These are phyloP conservation scores for Phaeosphaeria sp. DNA, from an alignment of 2,329 filamentous ascomycete genomes.

Conservation along the genomic window DNA sequence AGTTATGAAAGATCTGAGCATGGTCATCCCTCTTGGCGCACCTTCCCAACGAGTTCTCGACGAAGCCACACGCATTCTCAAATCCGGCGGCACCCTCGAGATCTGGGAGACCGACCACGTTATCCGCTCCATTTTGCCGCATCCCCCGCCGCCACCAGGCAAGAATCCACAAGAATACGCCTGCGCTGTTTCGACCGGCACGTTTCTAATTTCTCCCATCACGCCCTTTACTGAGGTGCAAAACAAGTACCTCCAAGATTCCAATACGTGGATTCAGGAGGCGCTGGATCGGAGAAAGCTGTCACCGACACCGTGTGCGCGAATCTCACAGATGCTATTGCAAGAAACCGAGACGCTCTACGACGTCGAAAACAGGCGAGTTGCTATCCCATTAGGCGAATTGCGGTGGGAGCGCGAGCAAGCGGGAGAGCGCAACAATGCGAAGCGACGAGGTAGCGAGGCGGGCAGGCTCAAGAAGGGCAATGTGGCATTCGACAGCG, in stretches of 20 bases:
- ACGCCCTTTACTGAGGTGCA: slow-evolving; percentile 81
- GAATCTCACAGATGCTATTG: slow-evolving; percentile 77
- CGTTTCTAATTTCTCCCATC: slow-evolving; percentile 81
- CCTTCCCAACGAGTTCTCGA: slow-evolving; percentile 66
- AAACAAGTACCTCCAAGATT: slow-evolving; percentile 82
- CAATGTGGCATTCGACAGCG: slow-evolving; percentile 43
- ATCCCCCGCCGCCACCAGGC: slow-evolving; percentile 67
- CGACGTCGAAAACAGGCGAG: slow-evolving; percentile 73
- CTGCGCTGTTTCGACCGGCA: slow-evolving; percentile 72
- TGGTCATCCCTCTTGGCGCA: slow-evolving; percentile 66
- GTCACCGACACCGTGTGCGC: slow-evolving; percentile 76
- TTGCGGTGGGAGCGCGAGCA: slow-evolving; percentile 86
- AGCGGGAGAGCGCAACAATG: slow-evolving; percentile 26
- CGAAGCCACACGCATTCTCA: slow-evolving; percentile 78
- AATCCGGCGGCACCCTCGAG: slow-evolving; percentile 79
- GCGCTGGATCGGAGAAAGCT: slow-evolving; percentile 76
- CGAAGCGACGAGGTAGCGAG: slow-evolving; percentile 65
- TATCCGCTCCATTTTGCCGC: slow-evolving; percentile 81
- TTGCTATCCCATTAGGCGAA: slow-evolving; percentile 87
- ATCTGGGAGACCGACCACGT: slow-evolving; percentile 89
- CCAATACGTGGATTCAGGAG: slow-evolving; percentile 81
- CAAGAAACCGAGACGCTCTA: slow-evolving; percentile 77
- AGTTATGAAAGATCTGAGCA: slow-evolving; percentile 82
- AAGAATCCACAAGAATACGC: slow-evolving; percentile 67
- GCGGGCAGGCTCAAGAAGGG: slow-evolving; percentile 46